Conservation (phyloP, 1,284 basidiomycete species). For the Porodaedalea pini region DNA sequence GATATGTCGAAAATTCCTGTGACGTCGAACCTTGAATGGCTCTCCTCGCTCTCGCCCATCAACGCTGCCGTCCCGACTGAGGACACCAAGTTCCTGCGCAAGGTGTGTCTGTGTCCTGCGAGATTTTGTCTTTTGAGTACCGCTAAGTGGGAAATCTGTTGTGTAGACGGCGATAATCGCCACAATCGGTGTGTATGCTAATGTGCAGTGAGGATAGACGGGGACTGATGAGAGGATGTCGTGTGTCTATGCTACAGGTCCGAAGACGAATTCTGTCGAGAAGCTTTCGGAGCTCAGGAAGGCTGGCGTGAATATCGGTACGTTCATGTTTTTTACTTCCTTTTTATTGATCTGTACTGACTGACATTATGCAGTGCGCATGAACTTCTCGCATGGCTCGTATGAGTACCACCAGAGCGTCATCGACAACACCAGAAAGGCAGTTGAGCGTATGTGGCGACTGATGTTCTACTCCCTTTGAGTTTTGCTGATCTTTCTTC, state of each 20-base stretch:
- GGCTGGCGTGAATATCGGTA: slow-evolving; percentile 95
- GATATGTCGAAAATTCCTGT: slow-evolving; percentile 41
- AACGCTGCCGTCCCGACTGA: slow-evolving; percentile 65
- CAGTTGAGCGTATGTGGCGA: slow-evolving; percentile 60
- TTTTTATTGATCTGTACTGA: slow-evolving; percentile 11
- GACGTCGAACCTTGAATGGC: slow-evolving; percentile 89
- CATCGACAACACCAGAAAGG: slow-evolving; percentile 91
- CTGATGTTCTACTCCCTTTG: slow-evolving; percentile 3
- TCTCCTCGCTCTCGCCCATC: slow-evolving; percentile 73
- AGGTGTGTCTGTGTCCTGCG: slow-evolving; percentile 51
- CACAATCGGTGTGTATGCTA: slow-evolving; percentile 72
- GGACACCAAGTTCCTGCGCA: slow-evolving; percentile 83
- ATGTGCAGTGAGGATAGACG: slow-evolving; percentile 12
- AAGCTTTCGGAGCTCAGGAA: slow-evolving; percentile 78
- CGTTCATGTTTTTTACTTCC: slow-evolving; percentile 31
- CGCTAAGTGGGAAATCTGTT: slow-evolving; percentile 10
- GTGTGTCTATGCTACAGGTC: slow-evolving; percentile 48
- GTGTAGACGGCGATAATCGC: slow-evolving; percentile 90
- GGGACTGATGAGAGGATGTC: not conserved
- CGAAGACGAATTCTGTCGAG: slow-evolving; percentile 88
- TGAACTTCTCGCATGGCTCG: slow-evolving; percentile 97
- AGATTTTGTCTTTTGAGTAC: slow-evolving; percentile 14
- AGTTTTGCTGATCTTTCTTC: slow-evolving; percentile 2
- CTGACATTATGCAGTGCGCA: slow-evolving; percentile 73
- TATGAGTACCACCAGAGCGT: slow-evolving; percentile 98